Conservation (phyloP, 192 early-diverging fungal genomes). For the Coemansia aciculifera region DNA sequence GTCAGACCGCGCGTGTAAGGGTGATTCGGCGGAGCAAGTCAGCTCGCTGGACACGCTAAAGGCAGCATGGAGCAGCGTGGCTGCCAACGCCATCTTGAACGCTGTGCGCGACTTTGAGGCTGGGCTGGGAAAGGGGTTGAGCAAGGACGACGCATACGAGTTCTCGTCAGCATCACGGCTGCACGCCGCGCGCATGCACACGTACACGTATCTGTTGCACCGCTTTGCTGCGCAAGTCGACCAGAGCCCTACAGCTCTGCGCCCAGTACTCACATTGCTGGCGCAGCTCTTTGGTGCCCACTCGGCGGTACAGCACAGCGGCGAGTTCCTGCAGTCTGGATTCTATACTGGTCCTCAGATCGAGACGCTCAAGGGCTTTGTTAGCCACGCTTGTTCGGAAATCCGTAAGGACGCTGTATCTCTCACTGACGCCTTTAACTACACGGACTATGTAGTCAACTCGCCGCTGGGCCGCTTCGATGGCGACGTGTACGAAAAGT, state of each 20-base stretch:
- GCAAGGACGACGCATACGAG: constrained; percentile 82
- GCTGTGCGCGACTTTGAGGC: constrained; percentile 78
- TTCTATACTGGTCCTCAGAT: constrained; percentile 77
- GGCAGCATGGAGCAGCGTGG: constrained; percentile 79
- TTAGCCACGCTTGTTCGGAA: constrained; percentile 64
- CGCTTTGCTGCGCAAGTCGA: constrained; percentile 77
- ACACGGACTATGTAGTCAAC: constrained; percentile 86
- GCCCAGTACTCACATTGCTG: constrained; percentile 66
- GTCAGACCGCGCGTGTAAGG: constrained; percentile 23
- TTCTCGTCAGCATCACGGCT: constrained; percentile 83
- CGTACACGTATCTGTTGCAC: constrained; percentile 80
- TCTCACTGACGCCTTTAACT: constrained; percentile 85
- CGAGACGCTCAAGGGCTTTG: constrained; percentile 65
- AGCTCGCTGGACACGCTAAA: constrained; percentile 64
- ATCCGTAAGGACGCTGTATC: constrained; percentile 82
- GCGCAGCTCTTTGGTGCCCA: constrained; percentile 82
- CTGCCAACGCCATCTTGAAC: constrained; percentile 79
- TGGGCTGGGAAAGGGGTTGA: constrained; percentile 62
- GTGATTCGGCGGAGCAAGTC: constrained; percentile 27
- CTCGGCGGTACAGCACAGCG: constrained; percentile 77
- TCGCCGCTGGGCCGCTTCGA: constrained; percentile 84
- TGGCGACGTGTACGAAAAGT: constrained; percentile 82
- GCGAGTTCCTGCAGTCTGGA: constrained; percentile 83
- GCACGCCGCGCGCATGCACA: constrained; percentile 80
- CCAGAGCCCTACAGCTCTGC: constrained; percentile 63